phyloP scores from a whole-genome alignment of 345 rosid species.

The Moricandia moricandioides region DNA sequence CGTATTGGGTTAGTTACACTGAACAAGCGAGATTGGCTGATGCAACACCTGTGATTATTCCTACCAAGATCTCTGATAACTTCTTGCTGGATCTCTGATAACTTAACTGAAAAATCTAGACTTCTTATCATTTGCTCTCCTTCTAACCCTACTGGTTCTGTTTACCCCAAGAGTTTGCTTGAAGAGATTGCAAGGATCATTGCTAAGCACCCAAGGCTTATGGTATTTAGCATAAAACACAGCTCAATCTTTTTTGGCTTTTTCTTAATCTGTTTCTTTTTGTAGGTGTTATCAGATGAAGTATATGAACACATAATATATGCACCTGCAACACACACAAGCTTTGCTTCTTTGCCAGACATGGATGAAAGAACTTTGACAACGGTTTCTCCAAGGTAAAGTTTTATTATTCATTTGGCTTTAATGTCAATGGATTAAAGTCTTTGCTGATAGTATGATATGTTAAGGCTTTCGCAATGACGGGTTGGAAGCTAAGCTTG shows the following conservation, averaged over 20 bases:
- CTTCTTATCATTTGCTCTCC: slow-evolving; percentile 89
- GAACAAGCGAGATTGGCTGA: slow-evolving; percentile 94
- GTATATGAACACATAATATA: slow-evolving; percentile 96
- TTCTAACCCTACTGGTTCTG: slow-evolving; percentile 98
- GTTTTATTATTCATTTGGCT: neutral
- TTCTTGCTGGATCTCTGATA: slow-evolving; percentile 85
- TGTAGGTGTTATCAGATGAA: slow-evolving; percentile 92
- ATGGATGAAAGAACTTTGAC: slow-evolving; percentile 97
- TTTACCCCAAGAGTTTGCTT: slow-evolving; percentile 82
- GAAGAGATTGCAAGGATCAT: slow-evolving; percentile 83
- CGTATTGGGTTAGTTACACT: slow-evolving; percentile 97
- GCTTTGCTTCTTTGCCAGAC: slow-evolving; percentile 93
- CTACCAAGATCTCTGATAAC: slow-evolving; percentile 72
- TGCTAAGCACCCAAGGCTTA: slow-evolving; percentile 93
- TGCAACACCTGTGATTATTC: slow-evolving; percentile 90
- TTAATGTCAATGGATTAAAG: neutral
- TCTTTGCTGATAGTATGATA: slow-evolving; percentile 8
- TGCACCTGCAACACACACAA: slow-evolving; percentile 83
- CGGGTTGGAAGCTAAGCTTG: slow-evolving; percentile 99
- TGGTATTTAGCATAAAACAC: slow-evolving; percentile 45
- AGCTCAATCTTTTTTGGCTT: neutral
- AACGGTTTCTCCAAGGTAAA: slow-evolving; percentile 97
- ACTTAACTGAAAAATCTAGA: slow-evolving; percentile 79
- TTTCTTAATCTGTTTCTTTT: neutral
- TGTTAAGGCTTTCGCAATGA: slow-evolving; percentile 95